A percentile compares a stretch with the other conserved stretches of the same genome.
Evolutionary conservation across 257 asterid genomes (phyloP).

Genomic region (Plectranthus barbatus): DNA sequence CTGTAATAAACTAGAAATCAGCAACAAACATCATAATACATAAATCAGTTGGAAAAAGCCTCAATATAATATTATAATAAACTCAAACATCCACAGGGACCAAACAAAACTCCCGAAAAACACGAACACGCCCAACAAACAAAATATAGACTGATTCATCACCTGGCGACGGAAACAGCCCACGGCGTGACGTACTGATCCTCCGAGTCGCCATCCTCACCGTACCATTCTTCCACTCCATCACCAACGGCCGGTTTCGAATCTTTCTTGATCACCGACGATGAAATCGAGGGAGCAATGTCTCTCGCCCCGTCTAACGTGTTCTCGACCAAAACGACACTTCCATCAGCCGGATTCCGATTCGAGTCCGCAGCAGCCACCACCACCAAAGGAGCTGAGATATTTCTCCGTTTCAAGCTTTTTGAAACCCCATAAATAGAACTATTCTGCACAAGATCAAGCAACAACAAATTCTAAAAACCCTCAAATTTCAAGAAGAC

Average conservation of each 20-base stretch:
- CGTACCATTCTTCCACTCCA: conserved; percentile 57
- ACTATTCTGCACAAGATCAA: conserved; percentile 39
- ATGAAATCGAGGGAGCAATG: conserved; percentile 13
- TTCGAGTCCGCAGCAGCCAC: conserved; percentile 56
- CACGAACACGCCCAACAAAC: neutral
- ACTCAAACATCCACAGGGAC: neutral
- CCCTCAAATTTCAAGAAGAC: neutral
- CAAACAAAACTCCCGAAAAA: conserved; percentile 2
- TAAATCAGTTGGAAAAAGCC: neutral
- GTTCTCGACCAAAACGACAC: conserved; percentile 48
- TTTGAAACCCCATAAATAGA: conserved; percentile 53
- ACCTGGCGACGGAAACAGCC: conserved; percentile 71
- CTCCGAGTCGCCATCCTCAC: conserved; percentile 60
- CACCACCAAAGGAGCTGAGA: conserved; percentile 37
- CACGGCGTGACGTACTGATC: conserved; percentile 54
- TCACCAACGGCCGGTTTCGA: conserved; percentile 35
- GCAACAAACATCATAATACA: neutral
- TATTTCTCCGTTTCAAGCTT: conserved; percentile 30
- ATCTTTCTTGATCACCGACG: conserved; percentile 26
- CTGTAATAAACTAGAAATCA: neutral
- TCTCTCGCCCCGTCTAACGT: conserved; percentile 27
- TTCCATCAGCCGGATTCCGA: conserved; percentile 52
- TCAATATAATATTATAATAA: neutral
- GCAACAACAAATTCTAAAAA: neutral
- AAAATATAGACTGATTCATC: conserved; percentile 8